A percentile compares a stretch with the other conserved stretches of the same genome.
Conservation (phyloP, 1,139 yeast genomes). For the Kluyveromyces sp. region DNA sequence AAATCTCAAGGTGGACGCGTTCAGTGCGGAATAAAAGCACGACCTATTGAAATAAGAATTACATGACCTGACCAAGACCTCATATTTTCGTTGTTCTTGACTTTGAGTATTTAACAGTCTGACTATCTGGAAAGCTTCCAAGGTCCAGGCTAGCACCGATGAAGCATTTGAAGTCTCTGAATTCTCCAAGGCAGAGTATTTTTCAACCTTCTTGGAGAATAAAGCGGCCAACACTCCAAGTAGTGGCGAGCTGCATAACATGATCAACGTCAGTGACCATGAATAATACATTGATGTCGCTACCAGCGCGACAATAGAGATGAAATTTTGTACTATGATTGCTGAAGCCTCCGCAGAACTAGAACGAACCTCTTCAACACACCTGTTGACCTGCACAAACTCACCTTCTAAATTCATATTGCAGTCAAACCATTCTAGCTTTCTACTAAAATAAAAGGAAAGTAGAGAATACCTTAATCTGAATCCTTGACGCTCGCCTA, state of each 20-base stretch:
- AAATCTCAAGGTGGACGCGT: conserved; percentile 50
- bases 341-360: conserved; percentile 68
- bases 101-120: conserved; percentile 54
- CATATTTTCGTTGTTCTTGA: conserved; percentile 44
- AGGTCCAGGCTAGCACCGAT: conserved; percentile 61
- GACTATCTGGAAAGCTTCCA: conserved; percentile 53
- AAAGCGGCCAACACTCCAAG: conserved; percentile 44
- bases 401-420: conserved; percentile 52
- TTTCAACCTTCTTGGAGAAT: conserved; percentile 48
- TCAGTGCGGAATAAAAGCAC: conserved; percentile 47
- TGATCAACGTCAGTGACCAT: conserved; percentile 77
- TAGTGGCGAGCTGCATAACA: conserved; percentile 65
- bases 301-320: conserved; percentile 50
- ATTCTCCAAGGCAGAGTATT: conserved; percentile 53
- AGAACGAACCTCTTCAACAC: conserved; percentile 68
- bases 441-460: conserved; percentile 34
- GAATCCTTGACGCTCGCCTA: conserved; percentile 66
- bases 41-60: conserved; percentile 43
- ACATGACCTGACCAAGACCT: conserved; percentile 37
- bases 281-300: conserved; percentile 67
- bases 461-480: conserved; percentile 47
- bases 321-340: conserved; percentile 43
- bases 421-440: conserved; percentile 55
- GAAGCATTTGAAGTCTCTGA: conserved; percentile 48
- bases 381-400: conserved; percentile 58